Base-by-base conservation (phyloP, 202 grass and related monocot genomes). In the Elaeis oleifera region DNA sequence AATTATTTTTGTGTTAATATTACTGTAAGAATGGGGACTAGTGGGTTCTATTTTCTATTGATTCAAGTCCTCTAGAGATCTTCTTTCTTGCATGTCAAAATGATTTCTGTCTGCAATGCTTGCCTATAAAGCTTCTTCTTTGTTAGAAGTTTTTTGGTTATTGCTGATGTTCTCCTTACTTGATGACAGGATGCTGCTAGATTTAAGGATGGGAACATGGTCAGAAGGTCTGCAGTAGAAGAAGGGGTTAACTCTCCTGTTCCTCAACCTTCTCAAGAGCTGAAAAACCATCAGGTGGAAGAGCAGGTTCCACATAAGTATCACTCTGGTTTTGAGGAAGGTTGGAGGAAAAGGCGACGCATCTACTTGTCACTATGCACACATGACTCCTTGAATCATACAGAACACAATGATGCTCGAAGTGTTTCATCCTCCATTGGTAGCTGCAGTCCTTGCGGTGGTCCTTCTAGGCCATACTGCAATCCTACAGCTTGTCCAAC, bases 401-500 rank as follows among this genome's bases (percentile, higher is more conserved):
- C 27, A 59, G 71, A 74, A 53, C 22, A 29, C 60, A 76, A 71
- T 74, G 82, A 81, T 76, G 73, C 79, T 66, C 81, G 71, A 74
- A 85, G 78, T 78, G 63, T 59, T 28, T 25, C 75, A 70, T 96
- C 84, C 23, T 96, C 87, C 81, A 77, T 84, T 77, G 87, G 81
- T 83, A 96, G 84, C 76, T 96, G 74, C 72, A 81, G 83, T 20
- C 20, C 20, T 20, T 20, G 20, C 20, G 20, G 20, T 20, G 20
- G 20, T 20, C 20, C 20, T 20, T 20, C 20, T 20, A 20, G 20
- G 20, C 20, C 20, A 20, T 20, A 20, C 62, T 74, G 81, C 78
- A 65, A 29, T 15, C 68, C 49, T 61, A 5, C 49, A 39, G 20
- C 28, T 22, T n/a, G 72, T 54, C 67, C 74, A 79, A 67, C 49